Base-by-base conservation (phyloP, 139 green algal genomes). In the Diplosphaera chodatii region DNA sequence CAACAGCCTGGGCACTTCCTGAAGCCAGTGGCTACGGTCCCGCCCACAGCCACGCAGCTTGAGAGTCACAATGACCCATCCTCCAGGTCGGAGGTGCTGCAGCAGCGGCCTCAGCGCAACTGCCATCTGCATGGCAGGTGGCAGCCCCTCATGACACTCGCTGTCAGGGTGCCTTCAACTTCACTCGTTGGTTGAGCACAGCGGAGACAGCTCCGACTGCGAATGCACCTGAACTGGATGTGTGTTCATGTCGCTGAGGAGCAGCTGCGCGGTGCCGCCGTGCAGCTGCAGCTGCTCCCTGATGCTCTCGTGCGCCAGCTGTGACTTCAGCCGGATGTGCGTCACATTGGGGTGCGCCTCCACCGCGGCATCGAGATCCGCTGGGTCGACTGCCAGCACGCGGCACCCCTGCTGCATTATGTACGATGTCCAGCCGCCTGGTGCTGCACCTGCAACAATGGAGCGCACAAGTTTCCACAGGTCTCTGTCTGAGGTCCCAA, bases 241-340 rank as follows among this genome's bases (percentile, higher is more conserved):
- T 8, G 55, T 30, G 29, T 74, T 74, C 69, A 74, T 68, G 69
- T 74, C 69, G 40, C 55, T 41, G 20, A 48, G 29, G 22, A 74
- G 23, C 55, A 74, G 21, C 18, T 74, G 55, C 48, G 69, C 69
- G 40, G 37, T 67, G 21, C 32, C 56, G 32, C 56, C 56, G 6
- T 59, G 48, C 16, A 10, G 16, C 16, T 59, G 8, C 10, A 59
- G 48, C 16, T 59, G 16, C 48, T 25, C 16, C 48, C 25, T 18
- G 13, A 59, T 3, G 16, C 13, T 25, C 3, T 10, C 16, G 16
- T 25, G 3, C 13, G 48, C 48, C 48, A 25, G 16, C 16, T 59
- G 48, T 3, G 48, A 59, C 8, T 4, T 59, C 16, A 18, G 3
- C 18, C 48, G 48, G 48, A 59, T 59, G 48, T 59, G 48, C 10